Base-by-base conservation (phyloP, 176 grass and related monocot species). In the Musa beccarii region DNA sequence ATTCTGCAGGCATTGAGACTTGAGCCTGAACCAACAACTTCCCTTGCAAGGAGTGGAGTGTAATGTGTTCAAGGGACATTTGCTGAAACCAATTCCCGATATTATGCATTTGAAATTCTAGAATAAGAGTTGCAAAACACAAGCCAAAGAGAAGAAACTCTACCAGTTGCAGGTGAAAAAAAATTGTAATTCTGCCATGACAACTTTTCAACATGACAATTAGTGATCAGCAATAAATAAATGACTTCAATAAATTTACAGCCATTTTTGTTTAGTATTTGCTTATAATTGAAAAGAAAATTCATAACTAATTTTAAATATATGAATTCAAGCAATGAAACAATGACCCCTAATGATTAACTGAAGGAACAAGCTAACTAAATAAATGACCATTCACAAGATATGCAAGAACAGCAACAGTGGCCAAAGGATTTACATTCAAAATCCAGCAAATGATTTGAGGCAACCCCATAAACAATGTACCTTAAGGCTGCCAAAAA, bases 21-120 rank as follows among this genome's bases (percentile, higher is more conserved):
- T 91, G 88, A 68, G 90, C 84, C 59, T 89, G 94, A 73, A 93
- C 84, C 53, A 93, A 71, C 65, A 98, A 53, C 24, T 86, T 78
- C 50, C 90, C 90, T 89, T 91, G 88, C 78, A 93, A 78, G 54
- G 86, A 88, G 82, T 98, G 94, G 74, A 91, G 26, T 76, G 90
- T 87, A 82, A 91, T 79, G 76, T 64, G 68, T 75, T 93, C 94
- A 23, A 98, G 86, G 16, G 78, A 87, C 86, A 98, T 98, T 91
- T 93, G 83, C 94, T 98, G 86, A 69, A 86, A 68, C 56, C 81
- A 85, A 68, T 19, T 6, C 13, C 20, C 17, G 57, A 8, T 19
- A 62, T 62, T 62, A 59, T 59, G 55, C 17, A 3, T 17, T 59
- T 15, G 55, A 12, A 59, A 59, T 59, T 19, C 8, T 57, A 57